phyloP scores from a whole-genome alignment of 768 basidiomycete genomes.

The Kwoniella dendrophila region DNA sequence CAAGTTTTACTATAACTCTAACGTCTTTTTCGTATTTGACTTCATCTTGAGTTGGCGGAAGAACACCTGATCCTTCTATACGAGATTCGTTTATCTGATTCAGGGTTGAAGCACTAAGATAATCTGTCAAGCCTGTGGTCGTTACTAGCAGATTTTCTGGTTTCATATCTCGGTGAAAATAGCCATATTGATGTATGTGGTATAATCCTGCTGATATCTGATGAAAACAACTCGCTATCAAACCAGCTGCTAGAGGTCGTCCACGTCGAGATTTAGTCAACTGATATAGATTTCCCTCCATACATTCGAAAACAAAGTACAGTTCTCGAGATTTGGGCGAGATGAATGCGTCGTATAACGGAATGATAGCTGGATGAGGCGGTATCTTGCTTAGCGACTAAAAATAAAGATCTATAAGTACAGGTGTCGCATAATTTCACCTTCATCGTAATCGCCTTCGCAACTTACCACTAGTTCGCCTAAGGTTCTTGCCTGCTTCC shows the following conservation, averaged over 20 bases:
- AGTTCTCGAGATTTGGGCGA: conserved; percentile 94
- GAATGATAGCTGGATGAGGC: conserved; percentile 95
- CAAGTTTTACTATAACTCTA: conserved; percentile 93
- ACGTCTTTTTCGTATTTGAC: conserved; percentile 76
- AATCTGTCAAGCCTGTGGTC: conserved; percentile 92
- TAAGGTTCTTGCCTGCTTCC: conserved; percentile 92
- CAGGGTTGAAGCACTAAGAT: conserved; percentile 74
- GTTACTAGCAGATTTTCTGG: conserved; percentile 98
- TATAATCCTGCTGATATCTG: conserved; percentile 87
- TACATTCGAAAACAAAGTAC: conserved; percentile 99
- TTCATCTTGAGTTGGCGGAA: conserved; percentile 7
- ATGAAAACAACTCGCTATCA: conserved; percentile 89
- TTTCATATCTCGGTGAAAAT: conserved; percentile 99
- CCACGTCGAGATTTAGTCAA: conserved; percentile 97
- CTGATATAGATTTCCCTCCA: conserved; percentile 99
- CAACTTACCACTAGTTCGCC: conserved; percentile 72
- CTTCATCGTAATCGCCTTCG: background rate
- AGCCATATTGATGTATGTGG: conserved; percentile 88
- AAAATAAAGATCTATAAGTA: too few relatives aligned
- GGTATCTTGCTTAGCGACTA: conserved; percentile 93
- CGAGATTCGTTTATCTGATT: conserved; percentile 56
- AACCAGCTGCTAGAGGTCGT: conserved; percentile 91
- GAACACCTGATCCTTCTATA: conserved; percentile 7
- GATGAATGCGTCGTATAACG: conserved; percentile 97
- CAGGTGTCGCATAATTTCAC: conserved; percentile 1